A percentile compares a stretch with the other conserved stretches of the same genome.
Evolutionary conservation across 1,139 yeast genomes (phyloP).

Genomic region (Scheffersomyces lignicola): DNA sequence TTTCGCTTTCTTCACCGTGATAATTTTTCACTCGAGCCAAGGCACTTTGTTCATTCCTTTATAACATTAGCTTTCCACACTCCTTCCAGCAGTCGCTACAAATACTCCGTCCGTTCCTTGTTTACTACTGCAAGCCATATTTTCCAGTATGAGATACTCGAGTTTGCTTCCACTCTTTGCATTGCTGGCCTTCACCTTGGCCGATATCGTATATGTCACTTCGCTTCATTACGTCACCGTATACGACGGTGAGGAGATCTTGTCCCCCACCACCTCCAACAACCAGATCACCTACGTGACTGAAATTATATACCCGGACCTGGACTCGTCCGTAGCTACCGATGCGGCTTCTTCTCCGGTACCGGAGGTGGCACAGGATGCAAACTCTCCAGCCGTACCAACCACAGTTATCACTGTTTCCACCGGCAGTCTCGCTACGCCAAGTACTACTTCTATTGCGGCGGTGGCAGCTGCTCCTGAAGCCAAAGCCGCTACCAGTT

Average conservation of each 20-base stretch:
- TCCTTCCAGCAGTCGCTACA: too few relatives aligned
- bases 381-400: conserved; percentile 5
- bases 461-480: conserved; percentile 10
- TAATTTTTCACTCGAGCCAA: too few relatives aligned
- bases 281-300: neutral
- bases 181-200: conserved; percentile 14
- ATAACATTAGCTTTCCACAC: too few relatives aligned
- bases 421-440: conserved; percentile 7
- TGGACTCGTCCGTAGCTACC: neutral
- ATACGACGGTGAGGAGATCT: conserved; percentile 9
- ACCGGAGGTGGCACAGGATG: neutral
- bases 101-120: neutral
- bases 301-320: conserved; percentile 1
- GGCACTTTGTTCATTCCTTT: neutral
- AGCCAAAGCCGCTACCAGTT: conserved; percentile 15
- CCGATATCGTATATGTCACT: conserved; percentile 26
- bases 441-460: conserved; percentile 12
- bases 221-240: conserved; percentile 23
- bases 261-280: conserved; percentile 4
- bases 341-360: neutral
- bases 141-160: conserved; percentile 1
- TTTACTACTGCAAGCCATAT: too few relatives aligned
- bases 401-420: conserved; percentile 8
- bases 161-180: conserved; percentile 1
- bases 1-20: too few relatives aligned